Evolutionary conservation across 1,284 basidiomycete genomes (phyloP).

Genomic region (Cryptococcus amylolentus): DNA sequence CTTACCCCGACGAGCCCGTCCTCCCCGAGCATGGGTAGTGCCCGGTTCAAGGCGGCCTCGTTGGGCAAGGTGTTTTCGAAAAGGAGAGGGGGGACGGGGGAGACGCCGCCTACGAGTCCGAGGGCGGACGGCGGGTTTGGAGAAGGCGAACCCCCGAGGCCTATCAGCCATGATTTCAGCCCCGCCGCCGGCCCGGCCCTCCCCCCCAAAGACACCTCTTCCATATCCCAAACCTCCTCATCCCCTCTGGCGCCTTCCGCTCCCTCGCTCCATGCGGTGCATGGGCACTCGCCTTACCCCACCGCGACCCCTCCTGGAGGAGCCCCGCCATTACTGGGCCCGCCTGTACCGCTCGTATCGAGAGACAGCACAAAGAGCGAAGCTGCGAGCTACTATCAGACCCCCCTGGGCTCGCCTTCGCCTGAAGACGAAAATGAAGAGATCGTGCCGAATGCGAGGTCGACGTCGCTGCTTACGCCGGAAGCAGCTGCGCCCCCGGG

Average conservation of each 20-base stretch:
- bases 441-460: not conserved
- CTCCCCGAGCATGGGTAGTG: conserved; percentile 8
- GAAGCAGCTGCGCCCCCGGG: too few species aligned
- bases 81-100: conserved; percentile 3
- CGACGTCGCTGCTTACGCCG: not conserved
- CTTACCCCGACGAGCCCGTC: conserved; percentile 4
- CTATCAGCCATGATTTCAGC: not conserved
- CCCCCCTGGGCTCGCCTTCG: not conserved
- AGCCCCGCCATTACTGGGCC: not conserved
- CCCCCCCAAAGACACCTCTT: conserved; percentile 18
- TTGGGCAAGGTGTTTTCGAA: conserved; percentile 18
- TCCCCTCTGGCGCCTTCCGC: not conserved
- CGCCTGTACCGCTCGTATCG: conserved; percentile 3
- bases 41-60: conserved; percentile 20
- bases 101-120: conserved; percentile 11
- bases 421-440: not conserved
- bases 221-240: not conserved
- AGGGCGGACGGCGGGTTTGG: conserved; percentile 8
- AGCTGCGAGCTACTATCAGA: too few species aligned
- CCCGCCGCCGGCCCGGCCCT: conserved; percentile 11
- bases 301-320: too few species aligned
- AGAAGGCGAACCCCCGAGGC: not conserved
- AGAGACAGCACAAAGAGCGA: conserved; percentile 19
- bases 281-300: too few species aligned
- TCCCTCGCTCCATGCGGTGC: not conserved